Evolutionary conservation across 2,329 filamentous ascomycete species (phyloP), one percentile per base, ranked within the genome.

Genomic region (Diplocarpon rosae): DNA sequence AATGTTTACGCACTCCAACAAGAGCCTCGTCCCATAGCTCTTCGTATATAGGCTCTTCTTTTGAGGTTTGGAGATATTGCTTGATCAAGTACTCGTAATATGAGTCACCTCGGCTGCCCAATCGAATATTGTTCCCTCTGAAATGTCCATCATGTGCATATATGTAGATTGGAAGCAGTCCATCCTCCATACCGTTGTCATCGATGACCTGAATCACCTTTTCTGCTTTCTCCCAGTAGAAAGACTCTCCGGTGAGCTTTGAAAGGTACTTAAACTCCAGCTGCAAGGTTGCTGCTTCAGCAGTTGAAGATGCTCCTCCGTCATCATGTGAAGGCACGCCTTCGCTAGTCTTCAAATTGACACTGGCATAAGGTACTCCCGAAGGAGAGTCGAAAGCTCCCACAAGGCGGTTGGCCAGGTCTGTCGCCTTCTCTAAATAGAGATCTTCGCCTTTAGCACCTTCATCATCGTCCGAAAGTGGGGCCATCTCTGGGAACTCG

Each of bases 11-110:
- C 45, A 96, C 80, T 39, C 90, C 92, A 13, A 69, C 70, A 37
- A 98, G 69, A 12, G 87, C 74, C 61, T 98, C 84, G 32, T 90
- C 74, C 89, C 93, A 98, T 80, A 98, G 85, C 12, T 92, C 85
- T 52, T 81, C 72, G 64, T 98, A 98, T 13, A 96, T 67, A 0
- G 79, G 72, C 62, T 98, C 90, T 59, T 89, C 73, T 61, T 84
- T 79, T 45, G 85, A 85, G 11, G 92, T 98, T 65, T 98, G 92
- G 15, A 95, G 72, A 62, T 94, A 96, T 63, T 98, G 92, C 68
- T 98, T 98, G 70, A 96, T 93, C 40, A 98, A 77, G 63, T 98
- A 98, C 66, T 98, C 87, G 66, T 98, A 98, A 67, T 96, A 98
- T 38, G 89, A 95, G 68, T 98, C 92, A 37, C 92, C 92, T 49